Evolutionary conservation across 2,329 filamentous ascomycete species (phyloP).

Genomic region (Dactylonectria macrodidyma): DNA sequence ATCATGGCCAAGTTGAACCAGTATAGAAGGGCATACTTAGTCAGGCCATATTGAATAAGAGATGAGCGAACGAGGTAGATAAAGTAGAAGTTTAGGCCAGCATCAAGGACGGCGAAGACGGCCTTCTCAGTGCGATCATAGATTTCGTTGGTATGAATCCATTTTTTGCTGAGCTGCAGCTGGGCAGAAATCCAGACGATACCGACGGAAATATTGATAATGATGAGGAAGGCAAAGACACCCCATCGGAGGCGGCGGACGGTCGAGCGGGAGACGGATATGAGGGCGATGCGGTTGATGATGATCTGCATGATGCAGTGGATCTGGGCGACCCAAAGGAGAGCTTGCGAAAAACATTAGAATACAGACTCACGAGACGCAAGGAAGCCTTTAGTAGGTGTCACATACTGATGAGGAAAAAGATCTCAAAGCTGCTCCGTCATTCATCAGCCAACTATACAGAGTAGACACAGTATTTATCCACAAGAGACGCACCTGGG

Average conservation of each 20-base stretch:
- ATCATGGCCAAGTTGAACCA: constrained; percentile 36
- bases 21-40: constrained; percentile 33
- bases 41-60: constrained; percentile 30
- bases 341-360: constrained; percentile 13
- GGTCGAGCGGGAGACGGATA: constrained; percentile 28
- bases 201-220: constrained; percentile 37
- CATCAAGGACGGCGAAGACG: constrained; percentile 33
- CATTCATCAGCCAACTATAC: too few species aligned
- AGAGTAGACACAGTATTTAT: too few species aligned
- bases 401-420: constrained; percentile 38
- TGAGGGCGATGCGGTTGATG: constrained; percentile 38
- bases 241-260: constrained; percentile 35
- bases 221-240: constrained; percentile 24
- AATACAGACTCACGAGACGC: too few species aligned
- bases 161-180: constrained; percentile 26
- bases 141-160: constrained; percentile 36
- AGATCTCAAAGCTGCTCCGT: constrained; percentile 32
- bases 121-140: constrained; percentile 40
- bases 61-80: constrained; percentile 36
- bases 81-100: constrained; percentile 37
- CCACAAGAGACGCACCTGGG: constrained; percentile 24
- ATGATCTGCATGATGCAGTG: constrained; percentile 39
- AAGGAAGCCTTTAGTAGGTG: background rate
- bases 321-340: constrained; percentile 39
- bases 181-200: constrained; percentile 38